Conservation (phyloP, 2,329 filamentous ascomycete genomes). For the Dryadomyces quercus-mongolicae region DNA sequence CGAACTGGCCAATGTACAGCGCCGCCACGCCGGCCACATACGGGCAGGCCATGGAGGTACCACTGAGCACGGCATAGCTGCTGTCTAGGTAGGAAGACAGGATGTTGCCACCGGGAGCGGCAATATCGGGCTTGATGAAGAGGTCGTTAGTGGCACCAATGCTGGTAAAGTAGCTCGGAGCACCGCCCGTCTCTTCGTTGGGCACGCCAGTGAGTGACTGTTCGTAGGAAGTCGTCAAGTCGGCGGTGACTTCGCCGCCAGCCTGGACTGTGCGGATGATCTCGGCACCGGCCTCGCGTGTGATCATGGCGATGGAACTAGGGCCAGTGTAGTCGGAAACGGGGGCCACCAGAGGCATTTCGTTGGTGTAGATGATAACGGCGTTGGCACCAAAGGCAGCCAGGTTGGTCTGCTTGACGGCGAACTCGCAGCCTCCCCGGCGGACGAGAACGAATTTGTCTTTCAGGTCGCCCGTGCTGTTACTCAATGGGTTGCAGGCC, state of each 20-base stretch:
- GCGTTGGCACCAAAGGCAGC: constrained; percentile 17
- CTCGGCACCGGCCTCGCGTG: constrained; percentile 15
- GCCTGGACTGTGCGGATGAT: constrained; percentile 18
- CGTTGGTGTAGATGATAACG: constrained; percentile 22
- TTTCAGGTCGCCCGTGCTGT: constrained; percentile 23
- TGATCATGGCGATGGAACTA: not conserved
- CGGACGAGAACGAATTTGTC: constrained; percentile 28
- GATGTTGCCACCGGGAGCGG: constrained; percentile 30
- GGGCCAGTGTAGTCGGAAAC: not conserved
- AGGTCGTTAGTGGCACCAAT: constrained; percentile 32
- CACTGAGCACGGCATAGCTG: constrained; percentile 26
- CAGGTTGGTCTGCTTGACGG: constrained; percentile 18
- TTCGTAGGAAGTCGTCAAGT: constrained; percentile 8
- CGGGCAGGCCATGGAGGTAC: constrained; percentile 37
- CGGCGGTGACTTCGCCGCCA: constrained; percentile 19
- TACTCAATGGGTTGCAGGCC: constrained; percentile 26
- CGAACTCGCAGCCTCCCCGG: constrained; percentile 17
- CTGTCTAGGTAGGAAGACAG: constrained; percentile 29
- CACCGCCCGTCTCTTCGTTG: constrained; percentile 18
- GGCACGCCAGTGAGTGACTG: constrained; percentile 4
- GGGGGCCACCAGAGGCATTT: constrained; percentile 4
- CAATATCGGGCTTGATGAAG: constrained; percentile 29
- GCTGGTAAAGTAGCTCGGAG: constrained; percentile 25
- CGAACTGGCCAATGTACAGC: constrained; percentile 23
- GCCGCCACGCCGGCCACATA: constrained; percentile 31